Percentiles rank a stretch among this genome's conserved stretches.
Conservation (phyloP, 75 land plant species). For the Ceratopteris richardii region DNA sequence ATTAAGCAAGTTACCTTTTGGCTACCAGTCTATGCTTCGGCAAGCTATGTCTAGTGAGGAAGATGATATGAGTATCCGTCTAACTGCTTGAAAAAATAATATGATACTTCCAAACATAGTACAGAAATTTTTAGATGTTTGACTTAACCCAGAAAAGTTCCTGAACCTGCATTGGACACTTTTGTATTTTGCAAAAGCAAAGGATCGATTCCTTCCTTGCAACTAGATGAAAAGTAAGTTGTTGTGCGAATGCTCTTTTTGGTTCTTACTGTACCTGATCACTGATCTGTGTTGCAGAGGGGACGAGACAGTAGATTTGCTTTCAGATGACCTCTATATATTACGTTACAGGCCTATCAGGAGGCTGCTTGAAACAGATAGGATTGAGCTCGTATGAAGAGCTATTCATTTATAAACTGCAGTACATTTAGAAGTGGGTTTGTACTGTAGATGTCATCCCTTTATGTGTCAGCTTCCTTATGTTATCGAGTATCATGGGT, state of each 20-base stretch:
- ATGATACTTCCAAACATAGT: too few species aligned
- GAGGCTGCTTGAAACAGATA: conserved; percentile 56
- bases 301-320: conserved; percentile 61
- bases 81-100: too few species aligned
- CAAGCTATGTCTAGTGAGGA: conserved; percentile 86
- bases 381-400: conserved; percentile 70
- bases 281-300: conserved; percentile 28
- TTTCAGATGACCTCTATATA: conserved; percentile 61
- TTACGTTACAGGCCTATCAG: conserved; percentile 70
- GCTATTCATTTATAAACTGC: too few species aligned
- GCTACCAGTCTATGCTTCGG: conserved; percentile 63
- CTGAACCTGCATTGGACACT: conserved; percentile 68
- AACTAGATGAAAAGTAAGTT: conserved; percentile 84
- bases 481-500: too few species aligned
- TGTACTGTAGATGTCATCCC: too few species aligned
- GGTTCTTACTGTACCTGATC: background rate
- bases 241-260: too few species aligned
- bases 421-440: too few species aligned
- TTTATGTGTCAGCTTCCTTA: too few species aligned
- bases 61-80: conserved; percentile 77
- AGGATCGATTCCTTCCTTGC: conserved; percentile 49
- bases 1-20: conserved; percentile 57
- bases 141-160: conserved; percentile 30
- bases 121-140: conserved; percentile 2
- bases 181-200: conserved; percentile 78